Evolutionary conservation across 345 rosid species (phyloP), one percentile per base, ranked within the genome.

Genomic region (Excoecaria agallocha): DNA sequence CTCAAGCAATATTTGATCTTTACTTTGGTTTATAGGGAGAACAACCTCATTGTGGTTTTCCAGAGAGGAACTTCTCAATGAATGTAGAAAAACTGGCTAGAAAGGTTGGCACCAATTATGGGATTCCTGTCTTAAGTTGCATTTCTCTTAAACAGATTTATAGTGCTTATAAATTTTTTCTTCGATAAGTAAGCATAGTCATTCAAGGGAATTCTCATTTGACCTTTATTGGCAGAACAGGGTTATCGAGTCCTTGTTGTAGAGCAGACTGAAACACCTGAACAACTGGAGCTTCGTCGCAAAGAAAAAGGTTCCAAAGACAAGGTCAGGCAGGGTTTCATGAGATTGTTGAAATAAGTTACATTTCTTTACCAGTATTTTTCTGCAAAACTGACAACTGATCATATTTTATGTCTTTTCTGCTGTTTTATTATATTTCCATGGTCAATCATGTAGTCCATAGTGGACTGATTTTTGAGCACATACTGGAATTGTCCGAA

Each of bases 1-100:
- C 12, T 15, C 51, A 65, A 41, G 65, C 24, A 66, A 15, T 71
- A 74, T 17, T 58, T 82, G 72, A 76, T 60, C 45, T 54, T 43
- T 71, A 52, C 51, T 58, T 51, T 63, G 67, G 48, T 65, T 81
- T 68, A 25, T 67, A 95, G 99, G 99, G 99, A 70, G 99, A 90
- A 50, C 99, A 95, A 82, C 99, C 99, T 64, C 99, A 95, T 75
- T 95, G 99, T 89, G 99, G 99, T 72, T 95, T 95, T 86, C 99
- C 99, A 4, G 99, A 95, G 86, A 91, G 73, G 78, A 95, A 93
- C 84, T 95, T 91, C 81, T 86, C 94, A 41, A 79, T 90, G 88
- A 91, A 95, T 81, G 84, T 87, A 41, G 97, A 93, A 86, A 95
- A 93, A 84, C 83, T 95, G 83, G 98, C 96, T 67, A 79, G 85